Evolutionary conservation across 371 early-diverging fungal species (phyloP), one percentile per base, ranked within the genome.

Genomic region (Apophysomyces variabilis): DNA sequence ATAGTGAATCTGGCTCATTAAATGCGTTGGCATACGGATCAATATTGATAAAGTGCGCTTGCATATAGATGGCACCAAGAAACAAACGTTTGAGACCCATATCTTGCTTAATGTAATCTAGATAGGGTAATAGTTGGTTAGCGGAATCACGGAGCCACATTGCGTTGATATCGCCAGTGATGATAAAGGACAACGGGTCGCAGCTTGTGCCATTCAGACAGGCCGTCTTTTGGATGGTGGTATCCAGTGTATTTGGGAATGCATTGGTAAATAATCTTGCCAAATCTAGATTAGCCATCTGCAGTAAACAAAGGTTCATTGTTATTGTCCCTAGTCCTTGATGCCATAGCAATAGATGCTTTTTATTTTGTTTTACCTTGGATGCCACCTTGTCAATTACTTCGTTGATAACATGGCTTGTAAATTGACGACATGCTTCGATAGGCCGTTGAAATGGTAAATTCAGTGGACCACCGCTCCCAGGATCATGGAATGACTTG

Each of bases 131-230:
- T 2, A 89, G 59, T 62, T 89, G 90, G 69, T 89, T 88, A n/a
- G 88, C 78, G 46, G 87, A 87, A 66, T 89, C 90, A 43, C 90
- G 77, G 0, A 88, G 72, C 90, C 90, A 89, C 84, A 88, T 87
- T 16, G 90, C 90, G 9, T 85, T 78, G 32, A 89, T 89, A 59
- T 89, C 90, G 14, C 90, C 90, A 1, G 90, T 89, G 35, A 89
- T 84, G 3, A 89, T 69, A 66, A 84, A 89, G 0, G 86, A 73
- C 39, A 86, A 73, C 14, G 85, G 84, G 14, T 57, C 60, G n/a
- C 77, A 74, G 11, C 66, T 60, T 1, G 60, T 62, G 36, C 65
- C 64, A 13, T 61, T 62, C 4, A 76, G 35, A 38, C 80, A 80
- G 5, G 70, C 54, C 13, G 74, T 72, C 18, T 62, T 59, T 47